Percentiles rank a stretch among this genome's conserved stretches.
phyloP scores from a whole-genome alignment of 75 land plant species.

The Selaginella tamariscina region DNA sequence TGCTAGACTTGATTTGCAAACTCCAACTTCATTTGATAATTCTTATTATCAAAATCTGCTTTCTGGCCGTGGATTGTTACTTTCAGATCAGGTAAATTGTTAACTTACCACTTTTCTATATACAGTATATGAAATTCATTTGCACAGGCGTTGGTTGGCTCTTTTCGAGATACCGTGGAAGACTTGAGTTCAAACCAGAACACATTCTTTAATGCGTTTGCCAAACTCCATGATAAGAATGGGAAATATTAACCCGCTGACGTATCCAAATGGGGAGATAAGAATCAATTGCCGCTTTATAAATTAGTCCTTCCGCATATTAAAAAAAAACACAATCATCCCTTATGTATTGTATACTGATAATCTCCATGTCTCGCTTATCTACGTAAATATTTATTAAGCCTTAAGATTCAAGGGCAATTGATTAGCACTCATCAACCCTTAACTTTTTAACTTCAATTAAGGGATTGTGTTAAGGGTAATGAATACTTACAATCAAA shows the following conservation, averaged over 20 bases:
- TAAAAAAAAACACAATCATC: too few relatives aligned
- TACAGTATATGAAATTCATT: too few relatives aligned
- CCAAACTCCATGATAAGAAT: background rate
- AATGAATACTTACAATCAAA: too few relatives aligned
- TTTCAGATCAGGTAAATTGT: background rate
- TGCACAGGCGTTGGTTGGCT: background rate
- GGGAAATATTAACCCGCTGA: background rate
- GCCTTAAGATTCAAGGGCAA: too few relatives aligned
- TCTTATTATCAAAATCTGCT: background rate
- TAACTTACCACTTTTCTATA: too few relatives aligned
- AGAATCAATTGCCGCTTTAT: background rate
- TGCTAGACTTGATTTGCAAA: background rate
- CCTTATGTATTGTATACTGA: too few relatives aligned
- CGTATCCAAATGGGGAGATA: background rate
- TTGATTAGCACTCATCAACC: too few relatives aligned
- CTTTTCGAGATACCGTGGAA: background rate
- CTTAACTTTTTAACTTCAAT: too few relatives aligned
- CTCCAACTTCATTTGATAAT: background rate
- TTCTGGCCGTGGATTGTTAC: background rate
- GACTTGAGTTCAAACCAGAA: background rate
- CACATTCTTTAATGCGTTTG: background rate
- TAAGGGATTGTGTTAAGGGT: too few relatives aligned
- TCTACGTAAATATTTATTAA: too few relatives aligned
- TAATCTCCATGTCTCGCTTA: too few relatives aligned
- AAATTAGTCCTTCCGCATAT: too few relatives aligned